Conservation (phyloP, 495 filamentous ascomycete genomes). For the Usnea hakonensis region DNA sequence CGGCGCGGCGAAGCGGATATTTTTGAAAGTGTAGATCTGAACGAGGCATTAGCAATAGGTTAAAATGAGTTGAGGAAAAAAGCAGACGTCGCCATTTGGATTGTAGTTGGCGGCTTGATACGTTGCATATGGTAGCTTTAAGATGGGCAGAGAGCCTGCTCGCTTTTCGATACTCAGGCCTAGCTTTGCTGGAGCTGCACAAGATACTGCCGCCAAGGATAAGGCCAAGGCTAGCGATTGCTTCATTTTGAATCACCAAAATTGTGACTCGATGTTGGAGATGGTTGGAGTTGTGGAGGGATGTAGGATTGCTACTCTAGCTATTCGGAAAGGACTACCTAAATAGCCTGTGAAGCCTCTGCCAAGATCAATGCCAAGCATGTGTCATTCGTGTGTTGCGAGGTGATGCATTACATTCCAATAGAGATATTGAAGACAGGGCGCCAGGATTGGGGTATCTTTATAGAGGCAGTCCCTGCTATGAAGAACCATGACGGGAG, state of each 20-base stretch:
- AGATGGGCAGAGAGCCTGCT: conserved; percentile 23
- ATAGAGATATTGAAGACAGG: too few relatives aligned
- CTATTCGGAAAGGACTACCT: not conserved
- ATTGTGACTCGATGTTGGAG: not conserved
- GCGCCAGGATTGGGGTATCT: too few relatives aligned
- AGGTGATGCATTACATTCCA: too few relatives aligned
- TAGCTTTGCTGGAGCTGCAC: conserved; percentile 12
- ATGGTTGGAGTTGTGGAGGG: not conserved
- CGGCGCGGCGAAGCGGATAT: conserved; percentile 51
- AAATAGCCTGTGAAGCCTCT: too few relatives aligned
- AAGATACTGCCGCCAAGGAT: not conserved
- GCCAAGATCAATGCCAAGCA: too few relatives aligned
- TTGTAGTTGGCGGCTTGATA: conserved; percentile 32
- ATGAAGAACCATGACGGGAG: too few relatives aligned
- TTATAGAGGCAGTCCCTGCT: too few relatives aligned
- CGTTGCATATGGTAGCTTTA: conserved; percentile 33
- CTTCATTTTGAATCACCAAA: not conserved
- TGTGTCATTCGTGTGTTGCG: too few relatives aligned
- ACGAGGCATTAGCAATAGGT: not conserved
- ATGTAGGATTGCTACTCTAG: not conserved
- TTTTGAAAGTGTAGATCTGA: conserved; percentile 42
- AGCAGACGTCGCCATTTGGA: conserved; percentile 30
- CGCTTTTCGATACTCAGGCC: conserved; percentile 24
- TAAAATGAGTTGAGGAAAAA: not conserved
- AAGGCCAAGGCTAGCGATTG: not conserved